Conservation (phyloP, 1,139 yeast genomes). For the Yamadazyma pseudoaaseri region DNA sequence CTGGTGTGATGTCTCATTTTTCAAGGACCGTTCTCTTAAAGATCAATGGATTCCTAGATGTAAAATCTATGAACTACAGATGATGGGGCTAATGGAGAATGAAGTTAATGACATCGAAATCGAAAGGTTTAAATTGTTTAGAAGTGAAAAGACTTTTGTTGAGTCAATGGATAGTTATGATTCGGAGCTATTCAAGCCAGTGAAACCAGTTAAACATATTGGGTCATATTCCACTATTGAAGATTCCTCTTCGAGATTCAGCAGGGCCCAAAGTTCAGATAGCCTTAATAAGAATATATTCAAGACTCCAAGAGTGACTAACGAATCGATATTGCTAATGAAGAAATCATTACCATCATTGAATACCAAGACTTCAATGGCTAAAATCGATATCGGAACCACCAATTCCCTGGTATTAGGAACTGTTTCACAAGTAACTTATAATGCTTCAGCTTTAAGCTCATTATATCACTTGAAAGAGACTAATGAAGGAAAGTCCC, state of each 20-base stretch:
- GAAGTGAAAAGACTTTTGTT: slow-evolving; percentile 31
- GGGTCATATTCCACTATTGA: slow-evolving; percentile 4
- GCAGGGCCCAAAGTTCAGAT: neutral
- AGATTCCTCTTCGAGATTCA: neutral
- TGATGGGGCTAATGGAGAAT: slow-evolving; percentile 97
- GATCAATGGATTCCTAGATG: slow-evolving; percentile 89
- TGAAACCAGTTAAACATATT: slow-evolving; percentile 6
- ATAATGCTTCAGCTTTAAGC: slow-evolving; percentile 37
- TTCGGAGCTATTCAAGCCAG: slow-evolving; percentile 42
- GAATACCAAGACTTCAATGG: slow-evolving; percentile 14
- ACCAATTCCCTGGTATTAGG: slow-evolving; percentile 39
- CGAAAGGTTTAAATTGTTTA: slow-evolving; percentile 43
- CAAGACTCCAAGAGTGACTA: slow-evolving; percentile 13
- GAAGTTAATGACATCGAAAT: slow-evolving; percentile 69
- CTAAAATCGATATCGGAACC: slow-evolving; percentile 20
- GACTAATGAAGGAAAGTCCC: slow-evolving; percentile 24
- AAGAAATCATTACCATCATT: slow-evolving; percentile 5
- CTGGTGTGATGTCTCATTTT: slow-evolving; percentile 92
- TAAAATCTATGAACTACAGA: slow-evolving; percentile 90
- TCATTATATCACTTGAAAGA: slow-evolving; percentile 39
- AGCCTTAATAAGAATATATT: neutral
- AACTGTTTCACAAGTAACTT: slow-evolving; percentile 31
- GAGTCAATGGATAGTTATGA: slow-evolving; percentile 68
- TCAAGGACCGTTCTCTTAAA: slow-evolving; percentile 53
- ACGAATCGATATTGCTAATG: slow-evolving; percentile 14